Base-by-base conservation (phyloP, 2,329 filamentous ascomycete species). In the Hymenoscyphus occultus region DNA sequence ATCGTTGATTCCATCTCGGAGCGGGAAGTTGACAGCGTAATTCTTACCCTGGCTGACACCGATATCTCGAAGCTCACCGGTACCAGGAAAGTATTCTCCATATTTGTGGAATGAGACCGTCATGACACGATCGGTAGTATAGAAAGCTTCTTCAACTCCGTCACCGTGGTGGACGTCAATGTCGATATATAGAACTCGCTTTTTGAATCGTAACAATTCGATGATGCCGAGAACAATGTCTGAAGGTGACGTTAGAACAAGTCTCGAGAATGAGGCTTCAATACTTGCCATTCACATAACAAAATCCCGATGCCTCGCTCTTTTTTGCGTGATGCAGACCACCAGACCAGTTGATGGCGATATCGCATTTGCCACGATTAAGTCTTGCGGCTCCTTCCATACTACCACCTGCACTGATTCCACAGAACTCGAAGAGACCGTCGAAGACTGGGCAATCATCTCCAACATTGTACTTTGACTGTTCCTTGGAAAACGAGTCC, bases 401-500 rank as follows among this genome's bases (percentile, higher is more conserved):
- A 59, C 92, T 96, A 59, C 92, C 95, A 64, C 95, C 95, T 12
- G 93, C 91, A 77, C 96, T 98, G 70, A 97, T 91, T 32, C 93
- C 92, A 72, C 95, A 96, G 77, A 97, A 99, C 74, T 96, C 91
- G 76, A 93, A 97, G n/a, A 99, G 87, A 2, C 95, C 95, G 74
- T 98, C 94, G 72, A 99, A 99, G 22, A 99, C 93, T 1, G 95
- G 95, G 72, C 95, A 99, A 77, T 99, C 95, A 73, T 97, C 95
- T 45, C 94, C 91, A 65, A 98, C 93, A 66, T 97, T 97, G 82
- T 95, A 98, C 69, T 93, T 92, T 51, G 85, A 90, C 77, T 98
- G 93, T 77, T 99, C 95, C 72, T 93, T 91, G 71, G 89, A 86
- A 75, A 92, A 98, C 70, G 86, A 86, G 72, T 99, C 96, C 92